Evolutionary conservation across 169 alveolate genomes (phyloP), one percentile per base, ranked within the genome.

Genomic region (Cryptosporidium baileyi): DNA sequence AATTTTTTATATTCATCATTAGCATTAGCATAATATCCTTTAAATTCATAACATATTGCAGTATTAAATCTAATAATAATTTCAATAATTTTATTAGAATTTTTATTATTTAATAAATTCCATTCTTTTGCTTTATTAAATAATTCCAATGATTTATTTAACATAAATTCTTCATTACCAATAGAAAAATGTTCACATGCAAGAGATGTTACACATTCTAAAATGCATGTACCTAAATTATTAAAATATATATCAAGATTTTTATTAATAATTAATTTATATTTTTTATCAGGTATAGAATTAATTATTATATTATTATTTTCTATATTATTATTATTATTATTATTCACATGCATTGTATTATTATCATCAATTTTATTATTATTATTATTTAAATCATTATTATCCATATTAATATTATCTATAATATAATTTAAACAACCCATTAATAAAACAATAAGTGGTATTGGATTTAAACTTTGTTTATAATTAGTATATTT

Each of bases 1-100:
- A 74, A 47, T 54, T 34, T 74, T 24, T 74, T 74, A 22, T 74
- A 74, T 30, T 74, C 85, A 38, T 74, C 85, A 7, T 74, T 74
- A 1, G 85, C 85, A 19, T 30, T 74, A 13, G 74, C 85, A 36
- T 74, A 74, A 60, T 36, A 57, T n/a, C 85, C 85, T 13, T 36
- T 59, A n/a, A 54, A 26, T 24, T 74, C 85, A 47, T 36, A 3
- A 26, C 85, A 74, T 13, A 74, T 54, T 3, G 85, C 85, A 11
- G 60, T 38, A 26, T 74, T 74, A 26, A 74, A 74, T n/a, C 85
- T 30, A 7, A 74, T 74, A 6, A 41, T 43, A 9, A 54, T 54
- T 24, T 51, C 57, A 17, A 59, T 43, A 11, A 9, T 17, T 17
- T 52, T 57, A 24, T 32, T 28, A 0, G 67, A 74, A 61, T 26